Evolutionary conservation across 768 basidiomycete species (phyloP), one percentile per base, ranked within the genome.

Genomic region (Mycena chlorophos): DNA sequence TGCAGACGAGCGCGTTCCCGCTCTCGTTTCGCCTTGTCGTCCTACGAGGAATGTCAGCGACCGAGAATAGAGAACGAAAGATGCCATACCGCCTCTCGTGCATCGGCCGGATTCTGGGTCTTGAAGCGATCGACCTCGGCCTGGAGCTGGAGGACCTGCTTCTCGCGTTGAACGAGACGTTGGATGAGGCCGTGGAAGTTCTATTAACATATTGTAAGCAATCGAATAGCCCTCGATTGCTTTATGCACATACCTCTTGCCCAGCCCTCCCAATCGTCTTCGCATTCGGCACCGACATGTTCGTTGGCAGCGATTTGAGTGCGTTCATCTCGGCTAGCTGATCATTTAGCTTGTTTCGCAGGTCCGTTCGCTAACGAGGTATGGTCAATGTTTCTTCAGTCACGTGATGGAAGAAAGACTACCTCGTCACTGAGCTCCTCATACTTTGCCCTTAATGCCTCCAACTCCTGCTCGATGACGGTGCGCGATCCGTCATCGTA

Each of bases 131-230:
- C 87, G 19, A 94, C 70, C 64, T 94, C 88, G 3, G 78, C 78
- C 65, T 87, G 86, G 1, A 95, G 77, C 52, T 86, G 83, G 2
- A 83, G 66, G 1, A 92, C 89, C 68, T 94, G 84, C 64, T 89
- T 91, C 73, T 97, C 94, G 68, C 93, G 94, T 67, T 86, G 81
- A 3, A 88, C 82, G 16, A 95, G 76, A 10, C 90, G 84, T 64
- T 92, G 90, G 8, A 93, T 83, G 19, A 95, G 66, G 1, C 89
- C 90, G 58, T 84, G 80, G 54, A 88, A 78, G 58, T 80, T 85
- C 81, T 88, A 71, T 42, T 53, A 43, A 3, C 30, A 12, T 27
- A 10, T 50, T 51, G 40, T 49, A 51, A 28, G 23, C 10, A 26
- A 25, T 17, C 61, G 17, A 54, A 60, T 48, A 28, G 43, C 46